Conservation (phyloP, 192 early-diverging fungal species). For the Endogone sp. region DNA sequence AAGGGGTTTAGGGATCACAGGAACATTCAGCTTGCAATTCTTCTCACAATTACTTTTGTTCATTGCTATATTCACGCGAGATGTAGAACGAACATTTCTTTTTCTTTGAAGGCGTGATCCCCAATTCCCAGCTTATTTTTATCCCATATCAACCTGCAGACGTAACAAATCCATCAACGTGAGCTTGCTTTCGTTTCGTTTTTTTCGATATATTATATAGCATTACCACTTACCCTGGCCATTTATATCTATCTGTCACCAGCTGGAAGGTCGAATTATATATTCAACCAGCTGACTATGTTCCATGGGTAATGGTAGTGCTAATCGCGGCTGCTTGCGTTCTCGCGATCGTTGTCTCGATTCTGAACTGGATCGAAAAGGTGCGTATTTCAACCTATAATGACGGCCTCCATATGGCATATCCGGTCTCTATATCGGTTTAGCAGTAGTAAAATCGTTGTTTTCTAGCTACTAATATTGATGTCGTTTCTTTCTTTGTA, state of each 20-base stretch:
- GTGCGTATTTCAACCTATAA: conserved; percentile 29
- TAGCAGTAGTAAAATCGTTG: no score
- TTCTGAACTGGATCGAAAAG: conserved; percentile 74
- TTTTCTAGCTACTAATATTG: no score
- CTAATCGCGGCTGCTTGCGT: conserved; percentile 68
- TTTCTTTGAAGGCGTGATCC: conserved; percentile 82
- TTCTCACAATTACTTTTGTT: not conserved
- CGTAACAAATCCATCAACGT: conserved; percentile 39
- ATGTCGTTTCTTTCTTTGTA: conserved; percentile 5
- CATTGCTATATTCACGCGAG: conserved; percentile 3
- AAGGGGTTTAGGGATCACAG: no score
- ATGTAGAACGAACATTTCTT: conserved; percentile 44
- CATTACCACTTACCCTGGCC: no score
- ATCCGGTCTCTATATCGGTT: no score
- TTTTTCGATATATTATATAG: no score
- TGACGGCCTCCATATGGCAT: no score
- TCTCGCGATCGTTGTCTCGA: conserved; percentile 66
- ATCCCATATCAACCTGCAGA: conserved; percentile 66
- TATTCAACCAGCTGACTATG: conserved; percentile 81
- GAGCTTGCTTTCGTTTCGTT: conserved; percentile 4
- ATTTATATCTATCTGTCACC: conserved; percentile 3
- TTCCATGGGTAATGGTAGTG: conserved; percentile 77
- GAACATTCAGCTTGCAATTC: not conserved
- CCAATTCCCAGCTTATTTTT: conserved; percentile 88
- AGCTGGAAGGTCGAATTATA: conserved; percentile 88